A percentile compares a stretch with the other conserved stretches of the same genome.
These are phyloP conservation scores for Panicum miliaceum DNA, from an alignment of 176 grass and related monocot species.

Conservation along the genomic window DNA sequence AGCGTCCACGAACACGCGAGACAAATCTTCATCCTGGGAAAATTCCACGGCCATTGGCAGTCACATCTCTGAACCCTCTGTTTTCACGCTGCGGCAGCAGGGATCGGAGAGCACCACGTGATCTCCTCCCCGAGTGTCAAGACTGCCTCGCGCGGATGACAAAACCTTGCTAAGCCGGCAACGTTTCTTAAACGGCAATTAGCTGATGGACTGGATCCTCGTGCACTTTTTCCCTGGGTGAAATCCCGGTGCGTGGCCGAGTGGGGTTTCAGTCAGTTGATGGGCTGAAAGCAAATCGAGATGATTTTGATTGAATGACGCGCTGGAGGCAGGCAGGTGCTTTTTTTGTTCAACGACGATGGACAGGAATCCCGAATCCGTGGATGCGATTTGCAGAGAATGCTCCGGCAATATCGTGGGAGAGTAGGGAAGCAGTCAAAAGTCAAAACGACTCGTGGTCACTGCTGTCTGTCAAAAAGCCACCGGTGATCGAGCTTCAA, in stretches of 20 bases:
- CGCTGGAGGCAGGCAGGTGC: not conserved
- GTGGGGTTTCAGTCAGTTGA: not conserved
- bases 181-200: not conserved
- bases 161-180: too few relatives aligned
- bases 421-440: not conserved
- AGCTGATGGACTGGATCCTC: not conserved
- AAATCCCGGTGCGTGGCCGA: not conserved
- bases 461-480: not conserved
- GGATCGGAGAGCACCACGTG: too few relatives aligned
- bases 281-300: not conserved
- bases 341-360: not conserved
- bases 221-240: not conserved
- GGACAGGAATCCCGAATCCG: not conserved
- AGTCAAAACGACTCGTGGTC: not conserved
- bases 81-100: too few relatives aligned
- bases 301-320: constrained; percentile 18
- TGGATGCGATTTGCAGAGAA: not conserved
- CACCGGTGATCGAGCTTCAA: not conserved
- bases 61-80: too few relatives aligned
- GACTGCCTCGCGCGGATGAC: too few relatives aligned
- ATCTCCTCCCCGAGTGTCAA: too few relatives aligned
- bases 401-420: not conserved
- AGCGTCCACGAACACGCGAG: too few relatives aligned
- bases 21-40: too few relatives aligned
- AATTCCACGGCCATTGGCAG: too few relatives aligned